phyloP scores from a whole-genome alignment of 2,329 filamentous ascomycete genomes.

The Neopestalotiopsis rosae region DNA sequence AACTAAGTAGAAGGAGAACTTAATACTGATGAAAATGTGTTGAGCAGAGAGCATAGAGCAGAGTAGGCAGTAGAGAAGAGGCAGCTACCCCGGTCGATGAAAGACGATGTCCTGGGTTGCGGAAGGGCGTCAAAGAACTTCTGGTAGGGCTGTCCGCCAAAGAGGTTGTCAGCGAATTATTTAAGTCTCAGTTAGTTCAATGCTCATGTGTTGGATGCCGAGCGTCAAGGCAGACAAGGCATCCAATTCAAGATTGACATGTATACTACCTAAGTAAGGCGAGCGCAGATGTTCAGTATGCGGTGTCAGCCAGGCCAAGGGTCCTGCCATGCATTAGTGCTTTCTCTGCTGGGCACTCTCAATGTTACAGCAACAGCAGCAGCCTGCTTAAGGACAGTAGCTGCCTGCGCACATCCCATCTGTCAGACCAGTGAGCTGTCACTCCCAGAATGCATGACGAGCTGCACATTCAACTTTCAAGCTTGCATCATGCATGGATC shows the following conservation, averaged over 20 bases:
- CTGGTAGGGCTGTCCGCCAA: too few species aligned
- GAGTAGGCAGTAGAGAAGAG: too few species aligned
- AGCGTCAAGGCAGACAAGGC: slow-evolving; percentile 12
- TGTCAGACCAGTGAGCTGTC: slow-evolving; percentile 1
- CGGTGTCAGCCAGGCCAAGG: too few species aligned
- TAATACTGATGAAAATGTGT: too few species aligned
- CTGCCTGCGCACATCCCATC: slow-evolving; percentile 4
- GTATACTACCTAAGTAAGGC: neutral
- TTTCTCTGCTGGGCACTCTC: neutral
- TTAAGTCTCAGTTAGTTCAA: neutral
- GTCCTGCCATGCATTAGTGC: neutral
- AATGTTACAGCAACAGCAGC: neutral
- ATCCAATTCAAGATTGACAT: neutral
- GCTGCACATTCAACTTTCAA: neutral
- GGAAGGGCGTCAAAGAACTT: too few species aligned
- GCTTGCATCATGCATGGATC: too few species aligned
- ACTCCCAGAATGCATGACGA: neutral
- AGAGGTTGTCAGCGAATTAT: slow-evolving; percentile 1
- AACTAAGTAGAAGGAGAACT: too few species aligned
- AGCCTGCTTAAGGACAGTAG: too few species aligned
- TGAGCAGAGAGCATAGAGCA: too few species aligned
- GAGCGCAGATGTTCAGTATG: too few species aligned
- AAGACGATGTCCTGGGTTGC: neutral
- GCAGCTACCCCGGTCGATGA: neutral
- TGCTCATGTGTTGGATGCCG: neutral